Base-by-base conservation (phyloP, 768 basidiomycete species). In the Lactifluus hygrophoroides region DNA sequence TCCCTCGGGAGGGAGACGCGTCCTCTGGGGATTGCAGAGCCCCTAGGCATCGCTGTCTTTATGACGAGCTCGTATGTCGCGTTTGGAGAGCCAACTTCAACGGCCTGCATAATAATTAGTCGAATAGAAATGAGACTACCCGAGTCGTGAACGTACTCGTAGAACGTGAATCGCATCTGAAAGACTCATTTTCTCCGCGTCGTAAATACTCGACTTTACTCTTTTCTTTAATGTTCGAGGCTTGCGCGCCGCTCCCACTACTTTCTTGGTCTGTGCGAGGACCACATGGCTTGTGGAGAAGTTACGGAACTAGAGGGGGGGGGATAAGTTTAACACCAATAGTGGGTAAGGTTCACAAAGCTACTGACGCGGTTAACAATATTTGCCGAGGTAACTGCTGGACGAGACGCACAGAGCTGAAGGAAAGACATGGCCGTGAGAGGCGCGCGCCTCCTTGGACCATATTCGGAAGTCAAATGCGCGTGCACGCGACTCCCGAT, bases 1-100 rank as follows among this genome's bases (percentile, higher is more conserved):
- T 94, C 90, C 48, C 84, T 76, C 0, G 94, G 92, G 48, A 97
- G 79, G 64, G 80, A 85, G 51, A 94, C 84, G 62, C 93, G 88
- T 3, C 96, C 96, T 69, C 91, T 90, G 9, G 95, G 89, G 17
- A 95, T 84, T 27, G 89, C 80, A 44, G 86, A 76, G 65, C 90
- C 89, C 68, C 85, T 85, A 56, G 83, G 80, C 71, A 88, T 79
- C 60, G 83, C 82, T 1, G 92, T 92, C 65, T 88, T 86, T 59
- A 97, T 75, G 48, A 82, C 82, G 21, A 97, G 74, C 64, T 92
- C 90, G 68, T 89, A 90, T 3, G 86, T 85, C 5, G 88, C 78
- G 52, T 78, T 78, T 5, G 91, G 87, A 51, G 80, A 81, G 6
- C 86, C 77, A 49, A 94, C 85, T 70, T 94, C 90, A 8, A 93